Percentiles rank a stretch among this genome's conserved stretches.
phyloP scores from a whole-genome alignment of 768 basidiomycete species.

The Amanita exitialis region DNA sequence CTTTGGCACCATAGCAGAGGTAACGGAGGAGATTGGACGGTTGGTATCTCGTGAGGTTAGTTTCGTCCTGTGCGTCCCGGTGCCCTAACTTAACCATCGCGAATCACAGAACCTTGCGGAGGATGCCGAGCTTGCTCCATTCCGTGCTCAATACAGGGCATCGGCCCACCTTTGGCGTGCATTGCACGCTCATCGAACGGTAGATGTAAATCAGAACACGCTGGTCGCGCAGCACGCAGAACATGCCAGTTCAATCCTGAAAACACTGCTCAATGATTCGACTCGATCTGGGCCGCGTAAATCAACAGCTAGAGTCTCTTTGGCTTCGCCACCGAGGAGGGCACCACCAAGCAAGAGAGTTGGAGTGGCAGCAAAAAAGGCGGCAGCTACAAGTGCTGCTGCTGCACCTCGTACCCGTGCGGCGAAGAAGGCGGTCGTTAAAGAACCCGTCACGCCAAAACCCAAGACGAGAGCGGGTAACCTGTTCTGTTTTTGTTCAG shows the following conservation, averaged over 20 bases:
- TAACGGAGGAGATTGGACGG: conserved; percentile 30
- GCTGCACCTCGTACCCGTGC: conserved; percentile 1
- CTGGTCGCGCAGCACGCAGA: conserved; percentile 43
- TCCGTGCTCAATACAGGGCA: conserved; percentile 38
- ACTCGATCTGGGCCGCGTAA: conserved; percentile 8
- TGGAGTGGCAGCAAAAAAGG: neutral
- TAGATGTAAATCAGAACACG: conserved; percentile 29
- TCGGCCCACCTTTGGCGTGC: conserved; percentile 58
- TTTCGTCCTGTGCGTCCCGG: neutral
- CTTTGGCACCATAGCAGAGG: conserved; percentile 23
- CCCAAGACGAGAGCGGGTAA: conserved; percentile 29
- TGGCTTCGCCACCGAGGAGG: conserved; percentile 13
- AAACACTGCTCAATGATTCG: conserved; percentile 18
- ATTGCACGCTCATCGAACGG: conserved; percentile 55
- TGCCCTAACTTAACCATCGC: neutral
- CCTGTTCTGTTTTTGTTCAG: conserved; percentile 4
- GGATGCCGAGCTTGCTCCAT: conserved; percentile 23
- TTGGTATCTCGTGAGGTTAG: conserved; percentile 35
- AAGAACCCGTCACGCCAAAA: conserved; percentile 34
- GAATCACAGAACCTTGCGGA: conserved; percentile 21
- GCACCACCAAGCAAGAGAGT: neutral
- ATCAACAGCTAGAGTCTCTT: conserved; percentile 9
- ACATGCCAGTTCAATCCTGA: conserved; percentile 41
- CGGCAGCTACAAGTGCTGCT: neutral
- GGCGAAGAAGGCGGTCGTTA: conserved; percentile 9